Base-by-base conservation (phyloP, 371 early-diverging fungal species). In the Mucor circinelloides region DNA sequence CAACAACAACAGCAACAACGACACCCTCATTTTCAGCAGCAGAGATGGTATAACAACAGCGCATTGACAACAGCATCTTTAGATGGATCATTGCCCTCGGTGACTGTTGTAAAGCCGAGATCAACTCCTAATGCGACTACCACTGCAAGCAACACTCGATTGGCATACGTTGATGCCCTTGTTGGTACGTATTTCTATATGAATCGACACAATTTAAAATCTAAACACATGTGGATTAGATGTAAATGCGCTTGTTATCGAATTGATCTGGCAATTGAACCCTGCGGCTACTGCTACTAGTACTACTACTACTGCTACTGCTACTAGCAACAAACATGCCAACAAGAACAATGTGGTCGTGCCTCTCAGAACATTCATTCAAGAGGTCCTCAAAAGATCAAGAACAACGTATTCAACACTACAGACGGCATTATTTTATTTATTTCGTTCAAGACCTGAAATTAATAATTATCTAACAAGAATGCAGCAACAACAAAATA, bases 351-450 rank as follows among this genome's bases (percentile, higher is more conserved):
- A 52, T 30, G 66, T 28, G 17, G 71, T 68, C 12, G 84, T 88
- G 15, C 89, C 92, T 28, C 77, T 92, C 17, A 78, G 85, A 32
- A 72, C 80, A 58, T 93, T 93, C 70, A 87, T 94, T 71, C 86
- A 88, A 66, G 93, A 94, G 77, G 86, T 93, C 21, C 75, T 94
- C 3, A 83, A 89, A 63, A 81, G 92, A 34, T 90, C 91, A 13
- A 83, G 87, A 60, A 89, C 91, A n/a, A 90, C 92, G 27, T 91
- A 90, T 72, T 88, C 93, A 12, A 91, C 92, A 38, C 76, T 94
- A 15, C 93, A 92, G 66, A 85, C 90, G 32, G 85, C 93, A 1
- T 73, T 91, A 31, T 86, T 89, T 60, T 91, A 91, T 73, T 71
- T 91, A 19, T 85, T 90, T 73, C 83, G 85, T 50, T 79, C 85